These are phyloP conservation scores for Aspergillus felis DNA, from an alignment of 2,329 filamentous ascomycete species.

Conservation along the genomic window DNA sequence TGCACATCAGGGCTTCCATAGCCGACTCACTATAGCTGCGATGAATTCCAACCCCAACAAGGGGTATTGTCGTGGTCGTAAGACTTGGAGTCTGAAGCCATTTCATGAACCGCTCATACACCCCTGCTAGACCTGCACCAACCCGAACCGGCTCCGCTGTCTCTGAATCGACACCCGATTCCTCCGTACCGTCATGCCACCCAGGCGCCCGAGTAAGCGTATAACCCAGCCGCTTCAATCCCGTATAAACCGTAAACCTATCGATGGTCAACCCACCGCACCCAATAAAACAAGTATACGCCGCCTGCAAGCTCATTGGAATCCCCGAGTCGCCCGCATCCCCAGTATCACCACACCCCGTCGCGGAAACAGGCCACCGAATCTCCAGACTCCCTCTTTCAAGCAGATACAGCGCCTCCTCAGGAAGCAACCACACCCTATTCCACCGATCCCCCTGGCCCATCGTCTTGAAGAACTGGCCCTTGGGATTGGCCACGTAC, in stretches of 20 bases:
- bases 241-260: constrained; percentile 82
- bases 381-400: constrained; percentile 85
- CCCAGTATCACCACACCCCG: constrained; percentile 22
- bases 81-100: constrained; percentile 28
- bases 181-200: constrained; percentile 36
- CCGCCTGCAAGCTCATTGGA: constrained; percentile 87
- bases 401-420: constrained; percentile 85
- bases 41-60: constrained; percentile 52
- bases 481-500: constrained; percentile 66
- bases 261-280: constrained; percentile 64
- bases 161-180: constrained; percentile 5
- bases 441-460: constrained; percentile 64
- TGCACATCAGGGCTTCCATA: not conserved
- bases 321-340: constrained; percentile 58
- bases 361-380: constrained; percentile 64
- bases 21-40: constrained; percentile 46
- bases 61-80: constrained; percentile 42
- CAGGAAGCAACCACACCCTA: constrained; percentile 78
- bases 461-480: constrained; percentile 70
- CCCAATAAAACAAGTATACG: constrained; percentile 80
- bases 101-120: constrained; percentile 30
- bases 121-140: constrained; percentile 24
- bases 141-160: constrained; percentile 8
- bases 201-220: constrained; percentile 68
- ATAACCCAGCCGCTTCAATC: constrained; percentile 79